Conservation (phyloP, 176 grass and related monocot genomes). For the Oryza glaberrima region DNA sequence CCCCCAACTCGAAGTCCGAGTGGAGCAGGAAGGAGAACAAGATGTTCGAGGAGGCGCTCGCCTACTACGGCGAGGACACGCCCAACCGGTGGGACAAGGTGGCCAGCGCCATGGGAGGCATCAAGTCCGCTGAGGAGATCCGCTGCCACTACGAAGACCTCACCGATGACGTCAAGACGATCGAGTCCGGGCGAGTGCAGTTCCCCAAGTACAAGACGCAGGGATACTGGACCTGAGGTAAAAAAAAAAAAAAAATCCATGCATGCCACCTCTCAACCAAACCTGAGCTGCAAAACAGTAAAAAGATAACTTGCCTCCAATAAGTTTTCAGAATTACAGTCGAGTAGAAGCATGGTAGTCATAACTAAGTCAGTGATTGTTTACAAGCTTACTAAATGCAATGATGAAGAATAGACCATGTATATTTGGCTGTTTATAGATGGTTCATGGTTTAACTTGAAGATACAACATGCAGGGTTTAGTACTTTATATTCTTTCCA, state of each 20-base stretch:
- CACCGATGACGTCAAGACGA: conserved; percentile 59
- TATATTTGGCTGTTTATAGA: neutral
- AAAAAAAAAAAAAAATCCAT: neutral
- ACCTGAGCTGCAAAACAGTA: neutral
- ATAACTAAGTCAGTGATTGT: neutral
- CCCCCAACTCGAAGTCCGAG: conserved; percentile 30
- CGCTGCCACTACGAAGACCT: conserved; percentile 75
- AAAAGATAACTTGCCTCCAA: neutral
- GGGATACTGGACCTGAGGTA: conserved; percentile 49
- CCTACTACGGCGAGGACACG: conserved; percentile 69
- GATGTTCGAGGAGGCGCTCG: conserved; percentile 79
- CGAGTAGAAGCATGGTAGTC: neutral
- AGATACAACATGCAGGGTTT: neutral
- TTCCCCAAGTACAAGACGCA: conserved; percentile 71
- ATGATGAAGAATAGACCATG: conserved; percentile 14
- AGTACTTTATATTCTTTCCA: conserved; percentile 28
- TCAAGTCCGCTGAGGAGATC: conserved; percentile 80
- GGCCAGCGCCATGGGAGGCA: conserved; percentile 71
- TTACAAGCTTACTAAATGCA: neutral
- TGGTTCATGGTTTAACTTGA: neutral
- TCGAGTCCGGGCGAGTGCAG: conserved; percentile 51
- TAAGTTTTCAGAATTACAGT: conserved; percentile 6
- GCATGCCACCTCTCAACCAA: conserved; percentile 8
- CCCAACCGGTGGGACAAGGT: conserved; percentile 93
- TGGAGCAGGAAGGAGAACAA: conserved; percentile 87